Conservation (phyloP, 1,284 basidiomycete species). For the Microbotryum intermedium region DNA sequence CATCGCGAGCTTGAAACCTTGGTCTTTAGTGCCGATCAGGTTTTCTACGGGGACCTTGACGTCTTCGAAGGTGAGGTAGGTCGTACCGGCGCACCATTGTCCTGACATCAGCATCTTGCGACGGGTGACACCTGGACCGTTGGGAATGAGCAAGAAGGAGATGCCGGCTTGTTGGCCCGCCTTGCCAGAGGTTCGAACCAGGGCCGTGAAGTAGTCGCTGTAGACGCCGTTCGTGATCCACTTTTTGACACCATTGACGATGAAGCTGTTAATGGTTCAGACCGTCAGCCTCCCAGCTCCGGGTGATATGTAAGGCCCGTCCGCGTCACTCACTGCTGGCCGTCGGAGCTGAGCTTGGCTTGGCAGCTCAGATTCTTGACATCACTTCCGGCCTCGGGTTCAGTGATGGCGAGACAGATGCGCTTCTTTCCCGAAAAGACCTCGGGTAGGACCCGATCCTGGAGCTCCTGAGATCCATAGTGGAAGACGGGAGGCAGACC, state of each 20-base stretch:
- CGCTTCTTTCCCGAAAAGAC: conserved; percentile 40
- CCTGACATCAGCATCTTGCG: conserved; percentile 23
- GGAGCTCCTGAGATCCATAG: conserved; percentile 40
- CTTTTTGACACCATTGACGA: conserved; percentile 10
- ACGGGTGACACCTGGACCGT: conserved; percentile 27
- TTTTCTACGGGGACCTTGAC: conserved; percentile 38
- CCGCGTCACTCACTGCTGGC: conserved; percentile 31
- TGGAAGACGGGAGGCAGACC: conserved; percentile 35
- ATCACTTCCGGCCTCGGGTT: conserved; percentile 36
- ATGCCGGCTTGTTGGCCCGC: conserved; percentile 34
- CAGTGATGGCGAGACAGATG: conserved; percentile 38
- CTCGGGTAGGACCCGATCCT: conserved; percentile 41
- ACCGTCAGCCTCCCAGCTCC: neutral
- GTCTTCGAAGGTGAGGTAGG: conserved; percentile 38
- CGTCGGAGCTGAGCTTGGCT: conserved; percentile 35
- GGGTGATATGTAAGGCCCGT: neutral
- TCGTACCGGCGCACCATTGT: conserved; percentile 36
- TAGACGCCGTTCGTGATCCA: conserved; percentile 31
- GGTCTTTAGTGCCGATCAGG: conserved; percentile 34
- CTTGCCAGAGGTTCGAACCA: conserved; percentile 34
- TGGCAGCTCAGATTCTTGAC: conserved; percentile 37
- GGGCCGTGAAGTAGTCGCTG: conserved; percentile 30
- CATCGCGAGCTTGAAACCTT: conserved; percentile 23
- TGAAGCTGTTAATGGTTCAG: conserved; percentile 30
- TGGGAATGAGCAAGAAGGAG: conserved; percentile 37